Evolutionary conservation across 2,329 filamentous ascomycete genomes (phyloP), one percentile per base, ranked within the genome.

Genomic region (Pestalotiopsis sp.): DNA sequence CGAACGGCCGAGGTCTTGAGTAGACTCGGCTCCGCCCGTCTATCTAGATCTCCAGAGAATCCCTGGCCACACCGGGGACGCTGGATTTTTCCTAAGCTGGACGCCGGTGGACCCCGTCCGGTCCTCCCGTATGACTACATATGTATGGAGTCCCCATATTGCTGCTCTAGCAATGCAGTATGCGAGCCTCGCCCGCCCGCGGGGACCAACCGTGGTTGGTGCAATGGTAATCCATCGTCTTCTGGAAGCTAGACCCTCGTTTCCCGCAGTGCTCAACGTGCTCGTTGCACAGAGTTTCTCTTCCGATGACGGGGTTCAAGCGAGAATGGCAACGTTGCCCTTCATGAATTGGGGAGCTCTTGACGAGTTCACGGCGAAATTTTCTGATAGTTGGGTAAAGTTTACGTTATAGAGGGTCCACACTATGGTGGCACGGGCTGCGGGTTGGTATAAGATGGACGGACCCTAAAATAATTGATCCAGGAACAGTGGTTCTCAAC

Each of bases 401-500:
- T 57, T 66, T 66, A 66, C 64, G 64, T 66, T 31, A 66, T 66
- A 66, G 41, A 36, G 64, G 64, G 27, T 39, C 64, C 64, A 58
- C 52, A 38, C n/a, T 23, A 25, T 39, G 20, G 20, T 49, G 61
- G 59, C 61, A 64, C 61, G 41, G 61, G 25, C 61, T 31, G 25
- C 39, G 20, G 39, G 17, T 7, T 64, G 61, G 61, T 64, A 64
- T 64, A 64, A 36, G 27, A 59, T 23, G 49, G 36, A 62, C n/a
- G 31, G n/a, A 20, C 25, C 31, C 59, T 36, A 20, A 39, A 20
- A n/a, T 31, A n/a, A 52, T 9, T 52, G 45, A 52, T 52, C 45
- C 45, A 52, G 45, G 45, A 52, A 52, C 45, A 36, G 31, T 36
- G 31, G 31, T 36, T 36, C 31, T 36, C 7, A 36, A 36, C 31